These are phyloP conservation scores for Colletotrichum truncatum DNA, from an alignment of 2,329 filamentous ascomycete species.

Conservation along the genomic window DNA sequence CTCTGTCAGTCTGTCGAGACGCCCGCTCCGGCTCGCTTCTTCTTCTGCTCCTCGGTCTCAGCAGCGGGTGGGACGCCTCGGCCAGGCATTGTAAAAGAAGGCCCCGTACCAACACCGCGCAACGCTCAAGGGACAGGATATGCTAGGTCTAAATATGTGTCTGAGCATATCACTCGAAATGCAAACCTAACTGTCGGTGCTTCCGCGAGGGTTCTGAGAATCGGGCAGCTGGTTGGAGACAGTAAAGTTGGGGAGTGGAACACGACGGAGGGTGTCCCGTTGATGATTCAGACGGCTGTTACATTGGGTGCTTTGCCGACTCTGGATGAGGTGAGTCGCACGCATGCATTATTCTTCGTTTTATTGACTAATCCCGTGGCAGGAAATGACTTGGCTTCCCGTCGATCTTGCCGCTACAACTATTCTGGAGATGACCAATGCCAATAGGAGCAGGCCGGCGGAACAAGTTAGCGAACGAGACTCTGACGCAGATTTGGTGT, in stretches of 20 bases:
- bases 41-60: slow-evolving; percentile 18
- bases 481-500: slow-evolving; percentile 43
- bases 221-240: slow-evolving; percentile 55
- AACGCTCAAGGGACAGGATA: slow-evolving; percentile 60
- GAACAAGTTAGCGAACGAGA: slow-evolving; percentile 31
- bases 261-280: slow-evolving; percentile 55
- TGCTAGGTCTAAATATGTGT: slow-evolving; percentile 56
- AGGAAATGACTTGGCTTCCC: slow-evolving; percentile 42
- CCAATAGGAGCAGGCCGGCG: slow-evolving; percentile 31
- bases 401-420: slow-evolving; percentile 44
- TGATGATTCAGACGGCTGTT: slow-evolving; percentile 55
- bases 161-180: slow-evolving; percentile 51
- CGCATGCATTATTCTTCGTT: slow-evolving; percentile 5
- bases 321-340: slow-evolving; percentile 46
- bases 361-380: background rate
- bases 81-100: background rate
- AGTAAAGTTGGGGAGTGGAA: slow-evolving; percentile 55
- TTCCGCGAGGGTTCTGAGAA: slow-evolving; percentile 40
- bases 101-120: slow-evolving; percentile 32
- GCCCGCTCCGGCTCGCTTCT: background rate
- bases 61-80: background rate
- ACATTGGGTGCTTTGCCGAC: slow-evolving; percentile 54
- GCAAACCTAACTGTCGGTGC: background rate
- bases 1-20: slow-evolving; percentile 44
- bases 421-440: slow-evolving; percentile 37